phyloP scores from a whole-genome alignment of 805 yeast species.

The Myxozyma kluyveri region DNA sequence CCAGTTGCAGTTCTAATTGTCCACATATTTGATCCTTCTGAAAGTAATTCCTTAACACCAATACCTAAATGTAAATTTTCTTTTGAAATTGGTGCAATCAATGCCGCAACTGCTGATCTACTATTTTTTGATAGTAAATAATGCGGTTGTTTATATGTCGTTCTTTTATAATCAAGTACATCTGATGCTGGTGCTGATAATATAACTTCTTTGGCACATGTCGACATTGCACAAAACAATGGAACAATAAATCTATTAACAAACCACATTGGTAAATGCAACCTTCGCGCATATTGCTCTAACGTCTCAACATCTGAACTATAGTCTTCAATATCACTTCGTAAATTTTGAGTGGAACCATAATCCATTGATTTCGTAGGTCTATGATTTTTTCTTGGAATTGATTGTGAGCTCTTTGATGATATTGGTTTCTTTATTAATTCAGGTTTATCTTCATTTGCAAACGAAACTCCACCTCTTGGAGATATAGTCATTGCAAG shows the following conservation, averaged over 20 bases:
- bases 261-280: slow-evolving; percentile 20
- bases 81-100: slow-evolving; percentile 9
- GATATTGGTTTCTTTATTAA: background rate
- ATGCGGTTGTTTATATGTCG: slow-evolving; percentile 22
- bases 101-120: slow-evolving; percentile 18
- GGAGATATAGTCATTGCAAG: slow-evolving; percentile 12
- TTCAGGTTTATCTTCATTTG: slow-evolving; percentile 11
- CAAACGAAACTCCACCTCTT: slow-evolving; percentile 14
- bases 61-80: slow-evolving; percentile 22
- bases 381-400: background rate
- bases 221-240: slow-evolving; percentile 23
- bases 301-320: slow-evolving; percentile 14
- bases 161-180: slow-evolving; percentile 21
- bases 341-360: slow-evolving; percentile 10
- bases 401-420: background rate
- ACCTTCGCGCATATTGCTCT: slow-evolving; percentile 10
- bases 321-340: background rate
- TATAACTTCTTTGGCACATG: slow-evolving; percentile 10
- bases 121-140: slow-evolving; percentile 16
- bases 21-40: slow-evolving; percentile 18
- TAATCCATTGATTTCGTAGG: background rate
- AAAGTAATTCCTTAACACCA: slow-evolving; percentile 11
- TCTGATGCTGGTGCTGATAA: slow-evolving; percentile 24
- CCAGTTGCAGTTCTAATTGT: slow-evolving; percentile 10
- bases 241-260: slow-evolving; percentile 13